phyloP scores from a whole-genome alignment of 257 asterid species.

The Prunella vulgaris region DNA sequence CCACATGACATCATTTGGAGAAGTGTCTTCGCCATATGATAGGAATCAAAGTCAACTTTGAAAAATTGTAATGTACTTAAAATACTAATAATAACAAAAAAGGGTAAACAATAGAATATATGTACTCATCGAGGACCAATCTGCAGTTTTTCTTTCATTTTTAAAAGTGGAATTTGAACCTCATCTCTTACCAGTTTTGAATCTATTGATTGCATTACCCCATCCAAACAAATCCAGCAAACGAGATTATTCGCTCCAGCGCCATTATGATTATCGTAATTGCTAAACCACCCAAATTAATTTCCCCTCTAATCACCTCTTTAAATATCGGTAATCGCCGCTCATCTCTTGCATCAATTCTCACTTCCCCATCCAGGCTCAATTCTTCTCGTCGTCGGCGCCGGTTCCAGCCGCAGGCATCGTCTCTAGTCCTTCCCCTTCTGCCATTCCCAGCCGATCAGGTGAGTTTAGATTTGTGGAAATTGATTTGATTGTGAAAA shows the following conservation, averaged over 20 bases:
- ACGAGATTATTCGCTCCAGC: constrained; percentile 10
- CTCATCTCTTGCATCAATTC: constrained; percentile 10
- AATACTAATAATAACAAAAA: too few species aligned
- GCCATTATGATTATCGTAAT: constrained; percentile 31
- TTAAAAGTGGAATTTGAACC: constrained; percentile 26
- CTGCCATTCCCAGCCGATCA: constrained; percentile 47
- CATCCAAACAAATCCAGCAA: constrained; percentile 22
- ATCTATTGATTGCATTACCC: constrained; percentile 26
- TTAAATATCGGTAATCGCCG: constrained; percentile 18
- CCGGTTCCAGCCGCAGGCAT: constrained; percentile 23
- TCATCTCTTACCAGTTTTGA: constrained; percentile 24
- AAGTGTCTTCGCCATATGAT: too few species aligned
- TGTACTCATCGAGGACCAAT: not conserved
- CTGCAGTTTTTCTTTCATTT: not conserved
- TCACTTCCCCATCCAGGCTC: constrained; percentile 4
- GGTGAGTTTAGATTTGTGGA: constrained; percentile 29
- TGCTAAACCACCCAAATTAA: constrained; percentile 25
- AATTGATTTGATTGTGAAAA: not conserved
- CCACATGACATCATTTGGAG: too few species aligned
- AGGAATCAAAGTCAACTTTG: too few species aligned
- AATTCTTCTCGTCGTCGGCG: constrained; percentile 15
- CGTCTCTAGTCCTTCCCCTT: constrained; percentile 35
- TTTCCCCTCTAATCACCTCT: constrained; percentile 11
- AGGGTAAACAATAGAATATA: not conserved
- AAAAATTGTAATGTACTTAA: too few species aligned